Evolutionary conservation across 1,139 yeast genomes (phyloP), one percentile per base, ranked within the genome.

Genomic region (Pichia inconspicua): DNA sequence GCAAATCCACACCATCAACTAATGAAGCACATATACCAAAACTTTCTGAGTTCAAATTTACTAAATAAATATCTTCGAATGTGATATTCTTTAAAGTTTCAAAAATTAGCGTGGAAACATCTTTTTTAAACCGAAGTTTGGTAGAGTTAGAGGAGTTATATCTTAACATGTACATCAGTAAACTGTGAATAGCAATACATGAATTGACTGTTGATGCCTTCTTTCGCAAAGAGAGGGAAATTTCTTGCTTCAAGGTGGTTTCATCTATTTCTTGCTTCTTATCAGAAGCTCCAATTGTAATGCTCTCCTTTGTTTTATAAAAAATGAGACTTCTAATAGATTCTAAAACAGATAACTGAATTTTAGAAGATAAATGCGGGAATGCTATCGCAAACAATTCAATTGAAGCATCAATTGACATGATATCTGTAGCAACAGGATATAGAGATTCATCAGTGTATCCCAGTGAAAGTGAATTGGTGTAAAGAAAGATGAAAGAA

Each of bases 341-440:
- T 56, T 90, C 97, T 43, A 92, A 66, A 36, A 92, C 72, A 1
- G 97, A 88, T 49, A 84, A 82, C 60, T 92, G 97, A 48, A 92
- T 84, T 54, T 88, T 86, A 10, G 78, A 66, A n/a, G 90, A 78
- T 57, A 92, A 75, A 52, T 74, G 71, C 0, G 95, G 88, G 56
- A 92, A 84, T 0, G 84, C 73, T 9, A 75, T 61, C 11, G 85
- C 81, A 59, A 89, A 86, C 5, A 89, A 70, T 52, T 84, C 89
- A 58, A 92, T 82, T 0, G 96, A 82, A 1, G 78, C 65, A 64
- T 92, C 96, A 25, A 88, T 76, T 12, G 85, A 72, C 27, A 87
- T 73, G 0, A 83, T 80, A 19, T 61, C 60, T 12, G 55, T 52
- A 19, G 56, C 53, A 7, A 62, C 66, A 4, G 66, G 59, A 40